phyloP scores from a whole-genome alignment of 306 rosid species.

The Acacia melanoxylon region DNA sequence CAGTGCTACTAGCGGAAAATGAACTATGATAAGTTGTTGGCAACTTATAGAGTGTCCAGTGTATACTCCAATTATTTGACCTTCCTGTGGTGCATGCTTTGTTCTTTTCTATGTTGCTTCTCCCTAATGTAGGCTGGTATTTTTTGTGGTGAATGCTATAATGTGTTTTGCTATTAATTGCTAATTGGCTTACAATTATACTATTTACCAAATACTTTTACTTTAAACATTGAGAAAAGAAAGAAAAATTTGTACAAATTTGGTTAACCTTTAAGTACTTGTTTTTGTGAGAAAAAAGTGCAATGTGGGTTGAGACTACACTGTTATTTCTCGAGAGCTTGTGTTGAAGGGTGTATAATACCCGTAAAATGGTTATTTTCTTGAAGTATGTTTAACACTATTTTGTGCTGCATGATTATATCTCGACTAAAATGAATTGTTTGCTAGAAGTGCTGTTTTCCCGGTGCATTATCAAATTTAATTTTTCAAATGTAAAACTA shows the following conservation, averaged over 20 bases:
- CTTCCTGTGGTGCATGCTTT: slow-evolving; percentile 18
- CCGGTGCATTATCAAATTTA: not conserved
- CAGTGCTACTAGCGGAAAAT: slow-evolving; percentile 7
- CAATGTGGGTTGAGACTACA: not conserved
- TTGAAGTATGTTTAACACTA: not conserved
- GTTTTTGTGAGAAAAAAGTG: not conserved
- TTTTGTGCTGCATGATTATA: not conserved
- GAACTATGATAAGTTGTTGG: not conserved
- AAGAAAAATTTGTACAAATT: not conserved
- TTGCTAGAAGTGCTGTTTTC: not conserved
- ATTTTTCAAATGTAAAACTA: not conserved
- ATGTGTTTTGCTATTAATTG: not conserved
- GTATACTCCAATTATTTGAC: slow-evolving; percentile 8
- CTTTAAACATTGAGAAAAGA: not conserved
- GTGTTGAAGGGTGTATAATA: not conserved
- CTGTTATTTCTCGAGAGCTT: not conserved
- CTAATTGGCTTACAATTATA: not conserved
- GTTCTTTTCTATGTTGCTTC: not conserved
- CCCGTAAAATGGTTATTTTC: not conserved
- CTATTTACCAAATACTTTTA: not conserved
- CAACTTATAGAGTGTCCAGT: not conserved
- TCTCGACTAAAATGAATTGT: not conserved
- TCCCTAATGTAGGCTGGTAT: not conserved
- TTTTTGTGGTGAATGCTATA: not conserved
- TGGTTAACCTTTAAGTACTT: not conserved